Percentiles rank a stretch among this genome's conserved stretches.
These are phyloP conservation scores for Apiospora hydei DNA, from an alignment of 2,329 filamentous ascomycete genomes.

Conservation along the genomic window DNA sequence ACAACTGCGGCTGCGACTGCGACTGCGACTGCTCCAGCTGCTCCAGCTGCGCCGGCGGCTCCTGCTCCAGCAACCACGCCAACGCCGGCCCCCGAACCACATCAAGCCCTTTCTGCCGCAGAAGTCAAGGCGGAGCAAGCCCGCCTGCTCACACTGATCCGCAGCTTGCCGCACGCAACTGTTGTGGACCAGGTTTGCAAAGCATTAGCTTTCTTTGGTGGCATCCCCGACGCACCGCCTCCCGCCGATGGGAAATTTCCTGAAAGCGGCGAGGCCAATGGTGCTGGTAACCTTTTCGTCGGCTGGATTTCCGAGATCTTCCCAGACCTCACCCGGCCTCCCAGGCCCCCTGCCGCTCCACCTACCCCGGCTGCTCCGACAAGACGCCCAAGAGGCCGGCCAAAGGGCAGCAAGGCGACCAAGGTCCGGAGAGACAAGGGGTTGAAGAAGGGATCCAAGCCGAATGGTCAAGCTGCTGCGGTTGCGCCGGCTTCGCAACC, in stretches of 20 bases:
- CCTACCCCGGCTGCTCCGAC: conserved; percentile 31
- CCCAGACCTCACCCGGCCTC: conserved; percentile 49
- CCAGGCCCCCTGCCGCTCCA: conserved; percentile 35
- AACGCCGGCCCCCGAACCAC: conserved; percentile 15
- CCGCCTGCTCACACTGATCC: conserved; percentile 63
- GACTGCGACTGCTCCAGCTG: conserved; percentile 24
- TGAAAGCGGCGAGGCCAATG: conserved; percentile 62
- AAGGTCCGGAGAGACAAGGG: conserved; percentile 58
- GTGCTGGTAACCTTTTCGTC: conserved; percentile 64
- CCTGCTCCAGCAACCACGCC: conserved; percentile 25
- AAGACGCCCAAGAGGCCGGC: conserved; percentile 59
- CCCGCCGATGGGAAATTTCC: conserved; percentile 60
- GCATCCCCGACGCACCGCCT: conserved; percentile 62
- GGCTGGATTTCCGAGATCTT: conserved; percentile 71
- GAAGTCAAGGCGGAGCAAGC: conserved; percentile 67
- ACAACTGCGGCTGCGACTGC: not conserved
- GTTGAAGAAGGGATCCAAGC: conserved; percentile 53
- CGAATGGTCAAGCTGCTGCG: conserved; percentile 36
- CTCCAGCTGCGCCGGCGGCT: conserved; percentile 23
- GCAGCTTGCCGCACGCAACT: conserved; percentile 59
- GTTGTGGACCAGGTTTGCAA: conserved; percentile 70
- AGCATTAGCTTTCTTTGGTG: conserved; percentile 69
- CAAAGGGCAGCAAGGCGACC: conserved; percentile 62
- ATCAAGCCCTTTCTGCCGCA: conserved; percentile 46
- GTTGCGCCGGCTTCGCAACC: conserved; percentile 29